phyloP scores from a whole-genome alignment of 345 rosid genomes.

The Crucihimalaya himalaica region DNA sequence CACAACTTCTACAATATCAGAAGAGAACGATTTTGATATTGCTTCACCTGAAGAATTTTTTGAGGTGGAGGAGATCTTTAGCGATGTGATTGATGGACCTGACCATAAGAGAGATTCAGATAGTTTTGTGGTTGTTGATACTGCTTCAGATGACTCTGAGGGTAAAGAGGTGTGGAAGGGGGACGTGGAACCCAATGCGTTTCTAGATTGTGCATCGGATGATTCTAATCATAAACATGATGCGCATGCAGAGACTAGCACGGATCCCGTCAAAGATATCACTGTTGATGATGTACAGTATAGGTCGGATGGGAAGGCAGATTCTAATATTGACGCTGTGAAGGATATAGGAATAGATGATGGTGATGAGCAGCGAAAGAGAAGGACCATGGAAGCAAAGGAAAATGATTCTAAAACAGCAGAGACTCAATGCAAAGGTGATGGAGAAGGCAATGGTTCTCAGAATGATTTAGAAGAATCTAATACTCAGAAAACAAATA shows the following conservation, averaged over 20 bases:
- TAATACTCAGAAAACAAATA: slow-evolving; percentile 34
- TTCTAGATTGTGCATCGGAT: slow-evolving; percentile 74
- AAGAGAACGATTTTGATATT: slow-evolving; percentile 60
- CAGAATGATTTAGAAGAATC: slow-evolving; percentile 32
- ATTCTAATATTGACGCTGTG: slow-evolving; percentile 55
- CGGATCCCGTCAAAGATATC: slow-evolving; percentile 85
- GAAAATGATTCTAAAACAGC: slow-evolving; percentile 43
- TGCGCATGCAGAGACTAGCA: slow-evolving; percentile 46
- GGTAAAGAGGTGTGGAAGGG: slow-evolving; percentile 67
- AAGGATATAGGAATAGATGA: slow-evolving; percentile 89
- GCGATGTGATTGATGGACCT: slow-evolving; percentile 62
- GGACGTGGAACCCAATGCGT: slow-evolving; percentile 64
- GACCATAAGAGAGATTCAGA: slow-evolving; percentile 58
- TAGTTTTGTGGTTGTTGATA: slow-evolving; percentile 42
- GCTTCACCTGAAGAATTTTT: slow-evolving; percentile 94
- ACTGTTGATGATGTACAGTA: slow-evolving; percentile 91
- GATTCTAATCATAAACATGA: slow-evolving; percentile 59
- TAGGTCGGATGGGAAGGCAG: slow-evolving; percentile 53
- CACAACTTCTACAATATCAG: slow-evolving; percentile 51
- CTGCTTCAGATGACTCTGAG: slow-evolving; percentile 44
- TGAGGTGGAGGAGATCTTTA: slow-evolving; percentile 96
- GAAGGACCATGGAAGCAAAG: slow-evolving; percentile 44
- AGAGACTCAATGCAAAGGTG: slow-evolving; percentile 50
- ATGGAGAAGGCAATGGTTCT: slow-evolving; percentile 40
- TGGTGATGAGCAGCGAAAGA: slow-evolving; percentile 48